Evolutionary conservation across 1,284 basidiomycete species (phyloP), one percentile per base, ranked within the genome.

Genomic region (Leccinum huronense): DNA sequence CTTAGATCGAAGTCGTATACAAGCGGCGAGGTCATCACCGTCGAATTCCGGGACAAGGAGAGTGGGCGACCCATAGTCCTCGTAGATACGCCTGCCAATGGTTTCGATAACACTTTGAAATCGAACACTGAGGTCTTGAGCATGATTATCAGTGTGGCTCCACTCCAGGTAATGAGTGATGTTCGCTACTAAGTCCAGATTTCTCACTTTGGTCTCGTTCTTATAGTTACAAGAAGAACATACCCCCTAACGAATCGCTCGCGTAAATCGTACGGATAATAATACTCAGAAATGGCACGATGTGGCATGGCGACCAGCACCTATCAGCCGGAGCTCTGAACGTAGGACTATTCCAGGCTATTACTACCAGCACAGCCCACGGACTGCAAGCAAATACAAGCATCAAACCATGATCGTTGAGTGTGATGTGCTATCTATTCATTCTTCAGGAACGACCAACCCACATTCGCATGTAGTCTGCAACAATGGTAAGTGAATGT

Each of bases 401-500:
- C 2, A 48, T 19, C 10, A 6, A 19, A 48, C n/a, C 42, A 5
- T 6, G 42, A 6, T 23, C 5, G 11, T 48, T 5, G 3, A 23
- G 11, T 23, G 45, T 23, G 11, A 19, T 48, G 19, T n/a, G 19
- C 10, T 19, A 19, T 56, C n/a, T 10, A 40, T 58, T 23, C 14
- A 55, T 13, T 13, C 3, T 27, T 62, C 69, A 3, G 1, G 34
- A 38, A 34, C 7, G 4, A 27, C 8, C 2, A 2, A 45, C 6
- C 58, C 53, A 53, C 71, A 70, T 57, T 63, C 54, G 7, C 69
- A 71, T 56, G 58, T 51, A 23, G 56, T 14, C 71, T 57, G 19
- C 67, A 33, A 19, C 31, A 23, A 57, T 34, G 3, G 36, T 71
- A 8, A 72, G 36, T 2, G 3, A 11, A 8, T 6, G 3, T 34